Base-by-base conservation (phyloP, 768 basidiomycete species). In the Daedaleopsis sinensis region DNA sequence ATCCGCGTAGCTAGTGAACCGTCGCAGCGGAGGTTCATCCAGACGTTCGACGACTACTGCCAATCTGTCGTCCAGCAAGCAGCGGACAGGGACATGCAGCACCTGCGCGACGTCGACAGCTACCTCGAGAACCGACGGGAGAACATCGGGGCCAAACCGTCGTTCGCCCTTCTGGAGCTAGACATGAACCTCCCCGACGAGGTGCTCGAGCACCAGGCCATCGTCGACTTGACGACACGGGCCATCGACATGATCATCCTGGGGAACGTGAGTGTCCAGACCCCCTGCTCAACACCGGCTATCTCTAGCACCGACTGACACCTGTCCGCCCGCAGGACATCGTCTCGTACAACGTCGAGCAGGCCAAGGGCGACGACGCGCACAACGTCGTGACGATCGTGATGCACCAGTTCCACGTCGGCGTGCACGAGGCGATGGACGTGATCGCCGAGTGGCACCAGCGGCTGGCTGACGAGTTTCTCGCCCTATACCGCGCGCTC, bases 101-200 rank as follows among this genome's bases (percentile, higher is more conserved):
- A 44, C 12, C 21, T 64, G 18, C 69, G 67, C 35, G 55, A 36
- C 44, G 55, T 72, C n/a, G 71, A 71, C 10, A 57, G 58, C 9
- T 72, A 70, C 61, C 38, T 73, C 27, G 46, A 36, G 12, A 57
- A 67, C 24, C 64, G 73, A 21, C 68, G 73, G 19, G 52, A 66
- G 9, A 70, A 62, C 36, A 63, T 68, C 38, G 73, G 70, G 11
- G 60, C 66, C 24, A 52, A 60, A 36, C 68, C 72, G 13, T 68
- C 64, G 27, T 70, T 67, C 51, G 61, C 67, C 2, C 46, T 68
- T 16, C 47, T 65, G 27, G 66, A 67, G 21, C 77, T 85, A 43
- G 82, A 80, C 48, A 79, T 86, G 51, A 83, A 89, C 70, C 75
- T 89, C 36, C 82, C 85, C 7, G 82, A 88, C 54, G 78, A 81